Evolutionary conservation across 2,329 filamentous ascomycete species (phyloP).

Genomic region (Penicillium sp.): DNA sequence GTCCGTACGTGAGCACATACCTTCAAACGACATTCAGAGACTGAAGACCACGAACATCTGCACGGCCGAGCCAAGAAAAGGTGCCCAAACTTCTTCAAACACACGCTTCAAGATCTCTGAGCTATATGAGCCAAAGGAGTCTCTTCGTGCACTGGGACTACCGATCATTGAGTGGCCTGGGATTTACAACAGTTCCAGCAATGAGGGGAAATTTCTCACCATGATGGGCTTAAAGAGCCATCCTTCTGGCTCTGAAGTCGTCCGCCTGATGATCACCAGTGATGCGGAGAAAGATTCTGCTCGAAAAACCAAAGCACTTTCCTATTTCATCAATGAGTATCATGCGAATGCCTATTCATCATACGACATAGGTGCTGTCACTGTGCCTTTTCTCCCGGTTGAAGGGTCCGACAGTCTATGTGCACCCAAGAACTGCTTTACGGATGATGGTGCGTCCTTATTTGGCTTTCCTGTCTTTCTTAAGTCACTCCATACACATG

Average conservation of each 20-base stretch:
- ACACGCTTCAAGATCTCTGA: constrained; percentile 66
- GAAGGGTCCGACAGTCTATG: constrained; percentile 61
- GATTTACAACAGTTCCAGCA: constrained; percentile 57
- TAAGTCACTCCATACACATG: constrained; percentile 70
- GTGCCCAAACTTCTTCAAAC: constrained; percentile 51
- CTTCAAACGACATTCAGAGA: constrained; percentile 69
- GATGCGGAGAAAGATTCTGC: constrained; percentile 47
- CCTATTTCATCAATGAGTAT: constrained; percentile 77
- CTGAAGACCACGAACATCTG: constrained; percentile 74
- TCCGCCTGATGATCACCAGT: constrained; percentile 67
- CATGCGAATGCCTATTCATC: constrained; percentile 67
- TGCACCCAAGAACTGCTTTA: constrained; percentile 70
- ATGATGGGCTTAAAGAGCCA: constrained; percentile 65
- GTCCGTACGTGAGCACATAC: constrained; percentile 85
- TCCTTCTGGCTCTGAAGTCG: constrained; percentile 67
- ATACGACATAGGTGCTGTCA: constrained; percentile 54
- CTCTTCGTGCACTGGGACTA: constrained; percentile 62
- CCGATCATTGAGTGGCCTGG: constrained; percentile 80
- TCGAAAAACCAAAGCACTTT: constrained; percentile 64
- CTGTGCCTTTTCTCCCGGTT: constrained; percentile 64
- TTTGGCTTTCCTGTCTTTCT: constrained; percentile 76
- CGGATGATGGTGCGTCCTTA: constrained; percentile 67
- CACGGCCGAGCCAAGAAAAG: constrained; percentile 60
- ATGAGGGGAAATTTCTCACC: constrained; percentile 69
- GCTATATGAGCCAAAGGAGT: constrained; percentile 71